Conservation (phyloP, 2,329 filamentous ascomycete genomes). For the Aphanoascus verrucosus region DNA sequence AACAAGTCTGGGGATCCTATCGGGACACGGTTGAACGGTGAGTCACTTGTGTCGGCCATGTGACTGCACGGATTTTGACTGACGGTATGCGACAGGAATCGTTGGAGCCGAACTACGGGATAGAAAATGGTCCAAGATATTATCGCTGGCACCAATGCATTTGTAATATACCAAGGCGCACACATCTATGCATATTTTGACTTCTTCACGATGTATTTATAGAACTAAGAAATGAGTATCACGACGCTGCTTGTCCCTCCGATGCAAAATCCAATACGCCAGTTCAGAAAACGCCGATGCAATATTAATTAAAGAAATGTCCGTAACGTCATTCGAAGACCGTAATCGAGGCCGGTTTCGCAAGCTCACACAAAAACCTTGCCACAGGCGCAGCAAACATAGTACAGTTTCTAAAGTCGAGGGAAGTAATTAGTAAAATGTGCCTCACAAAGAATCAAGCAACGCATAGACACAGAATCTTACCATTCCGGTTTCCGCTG, state of each 20-base stretch:
- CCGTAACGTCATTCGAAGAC: not conserved
- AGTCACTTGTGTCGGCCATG: slow-evolving; percentile 19
- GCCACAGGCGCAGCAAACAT: slow-evolving; percentile 88
- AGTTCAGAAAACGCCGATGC: slow-evolving; percentile 11
- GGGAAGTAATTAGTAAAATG: not conserved
- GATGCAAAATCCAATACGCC: not conserved
- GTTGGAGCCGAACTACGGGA: slow-evolving; percentile 81
- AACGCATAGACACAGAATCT: slow-evolving; percentile 29
- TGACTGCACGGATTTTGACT: slow-evolving; percentile 17
- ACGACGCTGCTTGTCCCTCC: not conserved
- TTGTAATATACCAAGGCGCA: slow-evolving; percentile 39
- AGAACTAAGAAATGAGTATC: not conserved
- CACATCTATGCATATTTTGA: slow-evolving; percentile 6
- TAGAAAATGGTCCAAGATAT: slow-evolving; percentile 96
- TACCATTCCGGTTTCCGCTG: slow-evolving; percentile 96
- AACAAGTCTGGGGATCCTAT: slow-evolving; percentile 96
- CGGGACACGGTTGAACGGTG: slow-evolving; percentile 76
- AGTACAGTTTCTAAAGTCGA: slow-evolving; percentile 64
- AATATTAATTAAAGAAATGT: not conserved
- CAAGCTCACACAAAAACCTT: slow-evolving; percentile 55
- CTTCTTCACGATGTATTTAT: slow-evolving; percentile 6
- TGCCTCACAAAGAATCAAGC: not conserved
- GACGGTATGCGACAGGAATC: slow-evolving; percentile 46
- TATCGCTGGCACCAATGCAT: slow-evolving; percentile 84
- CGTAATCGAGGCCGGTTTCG: not conserved